phyloP scores from a whole-genome alignment of 805 yeast species.

The Hanseniaspora singularis region DNA sequence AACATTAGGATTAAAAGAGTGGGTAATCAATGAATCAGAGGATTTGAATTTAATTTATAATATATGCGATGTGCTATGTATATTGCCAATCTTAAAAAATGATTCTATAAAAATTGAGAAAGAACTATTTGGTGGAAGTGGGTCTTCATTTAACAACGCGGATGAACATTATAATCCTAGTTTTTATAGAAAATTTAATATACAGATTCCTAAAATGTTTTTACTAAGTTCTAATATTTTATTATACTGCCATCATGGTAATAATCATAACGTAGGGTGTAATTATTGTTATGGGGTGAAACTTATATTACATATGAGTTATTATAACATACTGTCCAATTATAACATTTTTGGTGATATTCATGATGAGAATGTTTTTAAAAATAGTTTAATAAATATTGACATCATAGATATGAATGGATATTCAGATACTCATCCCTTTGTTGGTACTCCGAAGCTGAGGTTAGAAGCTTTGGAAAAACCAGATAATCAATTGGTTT shows the following conservation, averaged over 20 bases:
- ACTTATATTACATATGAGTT: background rate
- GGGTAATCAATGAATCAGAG: background rate
- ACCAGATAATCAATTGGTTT: slow-evolving; percentile 21
- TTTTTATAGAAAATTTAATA: slow-evolving; percentile 70
- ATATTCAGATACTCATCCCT: slow-evolving; percentile 16
- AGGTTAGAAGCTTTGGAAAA: slow-evolving; percentile 17
- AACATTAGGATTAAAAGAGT: background rate
- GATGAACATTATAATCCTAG: slow-evolving; percentile 38
- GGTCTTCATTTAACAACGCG: too few species aligned
- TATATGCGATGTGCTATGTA: slow-evolving; percentile 1
- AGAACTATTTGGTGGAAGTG: background rate
- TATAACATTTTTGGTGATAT: slow-evolving; percentile 2
- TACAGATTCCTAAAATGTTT: slow-evolving; percentile 63
- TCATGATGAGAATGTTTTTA: background rate
- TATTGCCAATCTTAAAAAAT: slow-evolving; percentile 3
- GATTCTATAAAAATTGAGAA: background rate
- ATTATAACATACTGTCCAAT: slow-evolving; percentile 1
- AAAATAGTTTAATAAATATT: slow-evolving; percentile 17
- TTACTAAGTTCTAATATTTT: slow-evolving; percentile 64
- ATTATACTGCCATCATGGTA: slow-evolving; percentile 49
- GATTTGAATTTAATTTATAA: background rate
- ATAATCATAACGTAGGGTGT: slow-evolving; percentile 16
- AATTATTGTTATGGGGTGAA: slow-evolving; percentile 15
- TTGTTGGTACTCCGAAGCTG: slow-evolving; percentile 24
- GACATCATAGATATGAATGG: slow-evolving; percentile 15